Base-by-base conservation (phyloP, 2,329 filamentous ascomycete genomes). In the Leptographium procerum region DNA sequence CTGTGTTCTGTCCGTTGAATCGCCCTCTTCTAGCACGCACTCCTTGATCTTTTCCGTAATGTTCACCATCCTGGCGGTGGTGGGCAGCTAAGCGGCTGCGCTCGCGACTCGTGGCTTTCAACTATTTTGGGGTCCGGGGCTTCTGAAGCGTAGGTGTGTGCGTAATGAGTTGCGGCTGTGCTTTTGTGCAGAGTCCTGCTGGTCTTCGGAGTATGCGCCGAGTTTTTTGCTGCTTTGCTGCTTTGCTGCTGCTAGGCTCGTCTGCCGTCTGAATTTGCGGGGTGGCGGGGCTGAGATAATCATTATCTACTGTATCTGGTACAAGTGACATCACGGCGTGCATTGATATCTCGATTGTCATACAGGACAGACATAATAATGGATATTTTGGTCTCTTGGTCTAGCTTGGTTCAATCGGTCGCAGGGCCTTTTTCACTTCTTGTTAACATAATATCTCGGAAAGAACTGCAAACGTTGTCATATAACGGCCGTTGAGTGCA, bases 31-130 rank as follows among this genome's bases (percentile, higher is more conserved):
- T n/a, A n/a, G n/a, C 26, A 50, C 86, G 69, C 75, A 96, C 92
- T 97, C 94, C 81, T 99, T 99, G 78, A 99, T 99, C 82, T 96
- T 97, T 58, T 99, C 95, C 65, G 94, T 97, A 65, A 99, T 99
- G 78, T 97, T 97, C 74, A 97, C 94, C 94, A 99, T 99, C 68
- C 76, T 81, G 60, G 60, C 63, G 34, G 69, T 48, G 55, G 54
- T 36, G 58, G 40, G 61, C 61, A 62, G 60, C 62, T 28, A n/a
- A 13, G 55, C 51, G 50, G 58, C 58, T 59, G 58, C 57, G n/a
- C 34, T 50, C 55, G 50, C 55, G 29, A 48, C 19, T 48, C 29
- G 28, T 33, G 14, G 43, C 54, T 40, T 26, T 10, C 48, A 33
- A 33, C 19, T 5, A 8, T 9, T 40, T n/a, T n/a, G n/a, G 36